Base-by-base conservation (phyloP, 306 rosid species). In the Vachellia collinsii region DNA sequence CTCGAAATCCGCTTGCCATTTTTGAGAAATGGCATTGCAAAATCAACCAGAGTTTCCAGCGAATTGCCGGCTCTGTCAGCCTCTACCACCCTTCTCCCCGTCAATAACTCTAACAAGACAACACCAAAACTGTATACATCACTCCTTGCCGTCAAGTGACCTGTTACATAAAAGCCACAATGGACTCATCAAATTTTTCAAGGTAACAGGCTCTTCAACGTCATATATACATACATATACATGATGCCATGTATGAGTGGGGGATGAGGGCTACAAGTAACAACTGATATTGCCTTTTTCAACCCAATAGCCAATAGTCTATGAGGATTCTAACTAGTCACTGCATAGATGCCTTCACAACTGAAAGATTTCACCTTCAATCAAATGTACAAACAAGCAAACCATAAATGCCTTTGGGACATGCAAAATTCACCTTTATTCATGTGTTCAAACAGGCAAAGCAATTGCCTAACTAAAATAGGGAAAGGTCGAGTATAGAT, bases 111-210 rank as follows among this genome's bases (percentile, higher is more conserved):
- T 70, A 95, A 79, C 73, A 93, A 63, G 63, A 95, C 92, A 0
- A 95, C 97, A 0, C 99, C 99, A 11, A 95, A 95, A 86, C 97
- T 89, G 89, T 93, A 95, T 53, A 95, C 98, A 75, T 95, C 99
- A 71, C 94, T 93, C 84, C 86, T 95, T 13, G 89, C 80, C 5
- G 94, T 90, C 92, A 94, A 89, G 88, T 91, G 99, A 38, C 99
- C 99, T 94, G 89, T 81, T 77, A 23, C 20, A 72, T 82, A 63
- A 39, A 59, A 67, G 37, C 29, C 75, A 73, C 68, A 61, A n/a
- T 20, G 67, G 7, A 17, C 63, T 25, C 66, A 4, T 25, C 67
- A 25, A 25, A 38, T 61, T 61, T 61, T 61, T 11, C 5, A 48
- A 48, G 19, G 54, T 11, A 48, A 48, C 54, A 48, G 17, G 5